A percentile compares a stretch with the other conserved stretches of the same genome.
phyloP scores from a whole-genome alignment of 1,284 basidiomycete species.

The Rhizopogon parksii region DNA sequence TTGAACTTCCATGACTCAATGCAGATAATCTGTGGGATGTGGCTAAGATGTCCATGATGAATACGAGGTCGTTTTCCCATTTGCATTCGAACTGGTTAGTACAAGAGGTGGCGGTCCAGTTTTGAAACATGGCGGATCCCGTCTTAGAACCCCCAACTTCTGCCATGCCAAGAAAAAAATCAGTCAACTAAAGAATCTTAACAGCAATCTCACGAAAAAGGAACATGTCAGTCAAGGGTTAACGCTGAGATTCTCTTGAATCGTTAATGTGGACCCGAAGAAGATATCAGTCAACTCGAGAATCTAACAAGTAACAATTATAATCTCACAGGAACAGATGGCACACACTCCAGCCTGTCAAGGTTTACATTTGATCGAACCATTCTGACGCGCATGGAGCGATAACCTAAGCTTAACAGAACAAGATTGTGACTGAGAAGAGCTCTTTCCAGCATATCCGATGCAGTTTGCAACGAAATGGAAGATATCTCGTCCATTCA shows the following conservation, averaged over 20 bases:
- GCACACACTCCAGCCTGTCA: background rate
- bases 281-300: too few relatives aligned
- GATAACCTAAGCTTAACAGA: background rate
- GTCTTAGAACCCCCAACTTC: background rate
- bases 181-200: background rate
- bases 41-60: background rate
- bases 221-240: too few relatives aligned
- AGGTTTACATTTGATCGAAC: background rate
- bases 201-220: background rate
- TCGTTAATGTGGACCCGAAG: too few relatives aligned
- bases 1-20: background rate
- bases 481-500: slow-evolving; percentile 1
- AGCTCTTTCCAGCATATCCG: background rate
- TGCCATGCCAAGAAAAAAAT: too few relatives aligned
- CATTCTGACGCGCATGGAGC: background rate
- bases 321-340: too few relatives aligned
- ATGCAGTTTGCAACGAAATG: background rate
- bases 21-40: background rate
- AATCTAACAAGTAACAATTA: too few relatives aligned
- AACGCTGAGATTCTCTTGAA: too few relatives aligned
- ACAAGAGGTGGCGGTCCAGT: background rate
- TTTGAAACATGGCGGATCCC: background rate
- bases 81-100: background rate
- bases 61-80: background rate
- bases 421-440: slow-evolving; percentile 3